Evolutionary conservation across 805 yeast genomes (phyloP), one percentile per base, ranked within the genome.

Genomic region (Yamadazyma scolyti): DNA sequence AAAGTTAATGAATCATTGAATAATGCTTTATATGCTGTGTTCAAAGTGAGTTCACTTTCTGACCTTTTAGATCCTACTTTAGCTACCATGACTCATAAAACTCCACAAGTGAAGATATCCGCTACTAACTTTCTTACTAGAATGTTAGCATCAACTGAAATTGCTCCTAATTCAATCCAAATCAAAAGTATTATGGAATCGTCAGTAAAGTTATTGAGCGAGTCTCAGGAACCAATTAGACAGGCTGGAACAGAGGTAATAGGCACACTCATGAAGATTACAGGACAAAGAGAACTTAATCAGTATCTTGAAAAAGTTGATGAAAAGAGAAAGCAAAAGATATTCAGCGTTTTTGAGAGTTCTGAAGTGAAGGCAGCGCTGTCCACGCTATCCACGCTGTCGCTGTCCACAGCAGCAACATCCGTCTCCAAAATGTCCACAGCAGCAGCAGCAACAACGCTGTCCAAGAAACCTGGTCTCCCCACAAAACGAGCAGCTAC

Each of bases 211-310:
- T 63, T 85, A n/a, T 71, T 87, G 24, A 66, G 75, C 23, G 98
- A 93, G 44, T 79, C 95, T 0, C 84, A 82, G 50, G 94, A 87
- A 28, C 84, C 90, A 1, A 81, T 85, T 2, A 75, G 98, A 50
- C 74, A 79, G 30, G 77, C 79, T 4, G 82, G 90, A 0, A 81
- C 87, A 26, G 84, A 81, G 47, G 68, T 79, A 43, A 71, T 88
- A 21, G 97, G 96, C 5, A 77, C 84, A 0, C 55, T 88, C 29
- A 80, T 85, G 81, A 86, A 83, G 54, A 71, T 87, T n/a, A 69
- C 79, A 9, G 96, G 96, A 0, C 82, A 76, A 47, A 64, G 88
- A 31, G 79, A 75, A 30, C 58, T 87, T 42, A 74, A 62, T 30
- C 64, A 71, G 3, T 70, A 70, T 27, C 51, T 86, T 33, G 88